These are phyloP conservation scores for Cicer bijugum DNA, from an alignment of 306 rosid species.

Conservation along the genomic window DNA sequence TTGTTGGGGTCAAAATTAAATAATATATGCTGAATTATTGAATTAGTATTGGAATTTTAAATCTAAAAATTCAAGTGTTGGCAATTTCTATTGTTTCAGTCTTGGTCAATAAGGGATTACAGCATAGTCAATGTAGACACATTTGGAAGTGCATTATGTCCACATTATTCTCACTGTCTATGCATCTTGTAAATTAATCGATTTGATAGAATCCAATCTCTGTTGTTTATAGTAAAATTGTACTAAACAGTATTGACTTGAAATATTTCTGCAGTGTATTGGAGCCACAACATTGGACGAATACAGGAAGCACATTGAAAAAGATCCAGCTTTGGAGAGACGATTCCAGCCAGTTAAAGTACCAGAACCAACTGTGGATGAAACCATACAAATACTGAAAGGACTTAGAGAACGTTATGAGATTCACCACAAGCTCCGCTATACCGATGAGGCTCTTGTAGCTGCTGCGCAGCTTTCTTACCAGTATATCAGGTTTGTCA, in stretches of 20 bases:
- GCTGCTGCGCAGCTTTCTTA: slow-evolving; percentile 91
- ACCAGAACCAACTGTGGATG: slow-evolving; percentile 96
- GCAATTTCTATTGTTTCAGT: not conserved
- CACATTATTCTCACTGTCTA: not conserved
- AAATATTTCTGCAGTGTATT: slow-evolving; percentile 71
- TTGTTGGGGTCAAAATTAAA: slow-evolving; percentile 13
- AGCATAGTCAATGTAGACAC: not conserved
- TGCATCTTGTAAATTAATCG: slow-evolving; percentile 9
- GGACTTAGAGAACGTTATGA: slow-evolving; percentile 98
- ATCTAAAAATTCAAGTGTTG: not conserved
- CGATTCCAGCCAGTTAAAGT: slow-evolving; percentile 97
- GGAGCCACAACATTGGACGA: slow-evolving; percentile 98
- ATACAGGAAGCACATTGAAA: slow-evolving; percentile 97
- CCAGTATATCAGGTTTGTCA: slow-evolving; percentile 89
- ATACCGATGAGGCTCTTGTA: slow-evolving; percentile 88
- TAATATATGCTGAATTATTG: slow-evolving; percentile 6
- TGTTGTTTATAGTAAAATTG: slow-evolving; percentile 28
- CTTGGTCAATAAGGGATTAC: slow-evolving; percentile 1
- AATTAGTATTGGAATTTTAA: slow-evolving; percentile 12
- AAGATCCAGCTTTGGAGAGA: slow-evolving; percentile 96
- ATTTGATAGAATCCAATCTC: slow-evolving; percentile 6
- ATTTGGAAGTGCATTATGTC: slow-evolving; percentile 15
- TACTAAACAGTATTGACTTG: slow-evolving; percentile 40
- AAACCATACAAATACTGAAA: slow-evolving; percentile 86
- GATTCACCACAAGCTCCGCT: slow-evolving; percentile 98